Conservation (phyloP, 2,329 filamentous ascomycete genomes). For the Stachybotrys elegans region DNA sequence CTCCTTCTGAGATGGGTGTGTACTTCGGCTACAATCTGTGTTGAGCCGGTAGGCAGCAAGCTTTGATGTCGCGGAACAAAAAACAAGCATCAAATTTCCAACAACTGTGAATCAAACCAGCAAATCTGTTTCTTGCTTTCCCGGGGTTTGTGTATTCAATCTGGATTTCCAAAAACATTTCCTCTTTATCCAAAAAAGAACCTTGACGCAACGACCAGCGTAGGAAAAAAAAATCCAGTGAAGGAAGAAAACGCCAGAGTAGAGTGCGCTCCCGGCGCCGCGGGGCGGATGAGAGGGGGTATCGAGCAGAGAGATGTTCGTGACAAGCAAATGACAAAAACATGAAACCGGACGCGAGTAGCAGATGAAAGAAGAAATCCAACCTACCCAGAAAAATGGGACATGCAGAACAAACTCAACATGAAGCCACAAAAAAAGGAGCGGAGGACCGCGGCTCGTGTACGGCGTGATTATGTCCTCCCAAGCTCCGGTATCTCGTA, state of each 20-base stretch:
- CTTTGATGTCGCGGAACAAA: too few relatives aligned
- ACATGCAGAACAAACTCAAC: constrained; percentile 10
- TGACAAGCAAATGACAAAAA: constrained; percentile 9
- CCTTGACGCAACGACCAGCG: constrained; percentile 9
- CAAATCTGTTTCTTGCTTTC: background rate
- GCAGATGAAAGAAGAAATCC: too few relatives aligned
- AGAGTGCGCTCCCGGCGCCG: constrained; percentile 8
- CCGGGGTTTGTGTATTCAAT: background rate
- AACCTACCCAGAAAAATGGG: too few relatives aligned
- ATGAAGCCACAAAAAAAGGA: constrained; percentile 19
- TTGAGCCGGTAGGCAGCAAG: background rate
- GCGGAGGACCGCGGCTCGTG: constrained; percentile 21
- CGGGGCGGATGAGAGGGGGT: constrained; percentile 14
- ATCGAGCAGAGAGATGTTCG: constrained; percentile 19
- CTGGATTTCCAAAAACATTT: constrained; percentile 11
- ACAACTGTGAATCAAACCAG: background rate
- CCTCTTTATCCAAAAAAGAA: constrained; percentile 11
- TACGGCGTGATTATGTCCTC: constrained; percentile 28
- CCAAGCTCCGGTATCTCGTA: constrained; percentile 36
- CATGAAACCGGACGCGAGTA: background rate
- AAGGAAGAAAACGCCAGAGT: constrained; percentile 16
- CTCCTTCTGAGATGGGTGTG: background rate
- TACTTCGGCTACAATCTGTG: background rate
- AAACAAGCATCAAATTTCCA: too few relatives aligned
- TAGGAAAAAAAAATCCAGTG: background rate